Conservation (phyloP, 441 rosid species). For the Isatis lusitanica region DNA sequence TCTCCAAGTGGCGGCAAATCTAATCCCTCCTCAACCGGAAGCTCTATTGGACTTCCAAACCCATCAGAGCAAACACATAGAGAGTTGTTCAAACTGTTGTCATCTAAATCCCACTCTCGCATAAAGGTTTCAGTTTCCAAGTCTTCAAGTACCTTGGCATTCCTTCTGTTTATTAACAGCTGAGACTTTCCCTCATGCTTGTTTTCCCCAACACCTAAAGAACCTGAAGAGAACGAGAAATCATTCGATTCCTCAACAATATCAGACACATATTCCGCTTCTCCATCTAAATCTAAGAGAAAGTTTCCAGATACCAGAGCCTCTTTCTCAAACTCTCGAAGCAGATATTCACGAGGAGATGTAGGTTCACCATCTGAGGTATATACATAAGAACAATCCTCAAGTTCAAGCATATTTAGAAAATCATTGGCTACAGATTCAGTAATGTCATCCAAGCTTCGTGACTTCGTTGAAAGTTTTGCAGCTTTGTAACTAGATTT, state of each 20-base stretch:
- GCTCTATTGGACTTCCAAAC: slow-evolving; percentile 84
- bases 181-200: slow-evolving; percentile 40
- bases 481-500: slow-evolving; percentile 44
- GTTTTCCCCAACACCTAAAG: slow-evolving; percentile 39
- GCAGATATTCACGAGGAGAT: slow-evolving; percentile 82
- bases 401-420: slow-evolving; percentile 72
- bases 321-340: slow-evolving; percentile 79
- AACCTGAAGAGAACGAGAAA: slow-evolving; percentile 46
- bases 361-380: slow-evolving; percentile 65
- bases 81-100: slow-evolving; percentile 53
- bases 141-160: slow-evolving; percentile 62
- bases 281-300: slow-evolving; percentile 46
- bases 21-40: slow-evolving; percentile 40
- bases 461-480: slow-evolving; percentile 45
- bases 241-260: slow-evolving; percentile 33
- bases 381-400: slow-evolving; percentile 47
- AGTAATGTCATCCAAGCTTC: slow-evolving; percentile 67
- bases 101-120: slow-evolving; percentile 67
- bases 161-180: slow-evolving; percentile 47
- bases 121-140: slow-evolving; percentile 74
- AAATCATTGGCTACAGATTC: slow-evolving; percentile 76
- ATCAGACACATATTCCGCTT: slow-evolving; percentile 36
- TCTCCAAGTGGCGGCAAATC: slow-evolving; percentile 52
- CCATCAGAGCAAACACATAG: slow-evolving; percentile 53
- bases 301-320: slow-evolving; percentile 52